These are phyloP conservation scores for Colletotrichum sp. DNA, from an alignment of 2,329 filamentous ascomycete genomes.

Conservation along the genomic window DNA sequence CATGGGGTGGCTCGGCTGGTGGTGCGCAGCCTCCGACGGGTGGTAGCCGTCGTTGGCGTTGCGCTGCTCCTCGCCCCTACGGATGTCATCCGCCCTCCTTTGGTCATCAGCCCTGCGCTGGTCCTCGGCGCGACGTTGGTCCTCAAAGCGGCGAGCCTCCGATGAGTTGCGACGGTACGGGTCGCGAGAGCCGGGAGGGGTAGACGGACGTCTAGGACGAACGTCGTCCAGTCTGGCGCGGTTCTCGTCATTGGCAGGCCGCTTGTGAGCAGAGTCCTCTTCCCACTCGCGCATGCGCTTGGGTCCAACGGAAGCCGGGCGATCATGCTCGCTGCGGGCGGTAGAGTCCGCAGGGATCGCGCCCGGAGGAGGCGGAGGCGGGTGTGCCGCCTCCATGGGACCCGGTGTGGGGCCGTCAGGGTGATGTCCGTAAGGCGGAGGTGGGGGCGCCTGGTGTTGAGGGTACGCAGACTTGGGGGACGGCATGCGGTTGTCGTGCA, in stretches of 20 bases:
- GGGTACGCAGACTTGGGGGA: conserved; percentile 90
- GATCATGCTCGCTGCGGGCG: conserved; percentile 65
- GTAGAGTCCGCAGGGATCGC: conserved; percentile 69
- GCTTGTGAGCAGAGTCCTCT: conserved; percentile 79
- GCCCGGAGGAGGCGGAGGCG: conserved; percentile 62
- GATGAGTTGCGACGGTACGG: conserved; percentile 80
- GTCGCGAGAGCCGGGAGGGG: conserved; percentile 65
- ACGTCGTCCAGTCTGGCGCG: conserved; percentile 87
- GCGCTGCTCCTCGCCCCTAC: conserved; percentile 65
- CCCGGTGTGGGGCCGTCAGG: conserved; percentile 62
- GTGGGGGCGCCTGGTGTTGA: conserved; percentile 66
- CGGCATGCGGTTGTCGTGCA: conserved; percentile 84
- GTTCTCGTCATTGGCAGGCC: conserved; percentile 86
- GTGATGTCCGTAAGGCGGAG: conserved; percentile 70
- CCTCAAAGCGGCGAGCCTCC: conserved; percentile 70
- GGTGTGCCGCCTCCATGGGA: conserved; percentile 60
- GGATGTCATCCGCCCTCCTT: conserved; percentile 62
- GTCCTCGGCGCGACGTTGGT: conserved; percentile 65
- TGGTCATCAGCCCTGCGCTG: conserved; percentile 57
- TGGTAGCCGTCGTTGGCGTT: conserved; percentile 82
- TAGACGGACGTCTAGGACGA: conserved; percentile 78
- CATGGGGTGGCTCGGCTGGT: conserved; percentile 69
- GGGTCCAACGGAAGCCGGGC: conserved; percentile 78
- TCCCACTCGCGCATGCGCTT: conserved; percentile 96
- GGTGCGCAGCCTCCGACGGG: conserved; percentile 90